These are phyloP conservation scores for Uromyces viciae-fabae DNA, from an alignment of 1,284 basidiomycete genomes.

Conservation along the genomic window DNA sequence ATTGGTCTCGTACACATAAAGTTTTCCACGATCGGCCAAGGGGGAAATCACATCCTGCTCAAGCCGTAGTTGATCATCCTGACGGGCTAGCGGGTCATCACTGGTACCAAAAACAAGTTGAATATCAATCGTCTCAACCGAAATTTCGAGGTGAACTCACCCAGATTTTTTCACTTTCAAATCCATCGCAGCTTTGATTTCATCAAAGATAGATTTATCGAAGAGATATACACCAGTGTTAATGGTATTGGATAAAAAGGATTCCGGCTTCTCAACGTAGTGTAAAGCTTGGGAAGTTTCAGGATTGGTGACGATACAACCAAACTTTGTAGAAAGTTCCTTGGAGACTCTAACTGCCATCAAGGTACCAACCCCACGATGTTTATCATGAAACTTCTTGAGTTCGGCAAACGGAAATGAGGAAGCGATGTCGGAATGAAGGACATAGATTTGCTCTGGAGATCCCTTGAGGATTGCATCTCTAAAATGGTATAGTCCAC, in stretches of 20 bases:
- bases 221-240: constrained; percentile 58
- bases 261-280: constrained; percentile 60
- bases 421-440: constrained; percentile 60
- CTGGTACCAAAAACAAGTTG: constrained; percentile 46
- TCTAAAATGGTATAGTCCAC: constrained; percentile 53
- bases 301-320: constrained; percentile 59
- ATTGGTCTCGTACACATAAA: constrained; percentile 59
- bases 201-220: constrained; percentile 59
- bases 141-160: constrained; percentile 50
- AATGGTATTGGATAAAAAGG: constrained; percentile 59
- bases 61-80: constrained; percentile 59
- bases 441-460: constrained; percentile 59
- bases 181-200: constrained; percentile 60
- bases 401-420: constrained; percentile 57
- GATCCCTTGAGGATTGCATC: constrained; percentile 58
- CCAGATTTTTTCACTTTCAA: constrained; percentile 57
- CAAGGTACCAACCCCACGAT: constrained; percentile 60
- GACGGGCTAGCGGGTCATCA: constrained; percentile 56
- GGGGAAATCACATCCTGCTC: constrained; percentile 61
- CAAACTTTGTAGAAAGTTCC: constrained; percentile 58
- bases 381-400: constrained; percentile 57
- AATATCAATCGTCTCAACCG: background rate
- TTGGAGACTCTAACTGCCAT: constrained; percentile 58
- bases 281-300: constrained; percentile 53
- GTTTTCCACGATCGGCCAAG: constrained; percentile 57